Conservation (phyloP, 2,329 filamentous ascomycete genomes). For the Emmonsiellopsis sp. region DNA sequence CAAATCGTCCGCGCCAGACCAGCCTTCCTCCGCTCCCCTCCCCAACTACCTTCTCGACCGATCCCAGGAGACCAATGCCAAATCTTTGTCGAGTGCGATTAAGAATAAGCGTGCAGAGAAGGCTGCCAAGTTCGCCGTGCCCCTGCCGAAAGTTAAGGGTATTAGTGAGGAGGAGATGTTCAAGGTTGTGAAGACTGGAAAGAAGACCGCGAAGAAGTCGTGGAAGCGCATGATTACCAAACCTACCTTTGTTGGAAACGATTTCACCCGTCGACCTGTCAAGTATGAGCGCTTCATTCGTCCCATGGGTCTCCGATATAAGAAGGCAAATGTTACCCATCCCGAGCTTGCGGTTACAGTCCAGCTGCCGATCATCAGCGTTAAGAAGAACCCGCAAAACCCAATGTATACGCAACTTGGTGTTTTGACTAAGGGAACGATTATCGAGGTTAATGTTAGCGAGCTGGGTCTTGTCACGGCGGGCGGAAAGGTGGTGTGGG, state of each 20-base stretch:
- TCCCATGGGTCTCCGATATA: slow-evolving; percentile 69
- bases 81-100: slow-evolving; percentile 73
- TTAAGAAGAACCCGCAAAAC: slow-evolving; percentile 81
- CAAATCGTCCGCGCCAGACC: slow-evolving; percentile 69
- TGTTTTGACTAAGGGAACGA: slow-evolving; percentile 75
- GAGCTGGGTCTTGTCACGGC: slow-evolving; percentile 88
- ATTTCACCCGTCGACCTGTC: slow-evolving; percentile 81
- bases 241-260: slow-evolving; percentile 80
- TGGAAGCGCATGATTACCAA: slow-evolving; percentile 61
- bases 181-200: slow-evolving; percentile 89
- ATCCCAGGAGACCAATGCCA: slow-evolving; percentile 55
- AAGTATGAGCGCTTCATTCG: slow-evolving; percentile 65
- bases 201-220: slow-evolving; percentile 81
- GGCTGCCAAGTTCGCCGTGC: slow-evolving; percentile 85
- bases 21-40: slow-evolving; percentile 71
- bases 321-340: slow-evolving; percentile 66
- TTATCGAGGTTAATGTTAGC: slow-evolving; percentile 85
- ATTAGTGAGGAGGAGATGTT: slow-evolving; percentile 98
- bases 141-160: slow-evolving; percentile 84
- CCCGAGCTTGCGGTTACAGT: slow-evolving; percentile 79
- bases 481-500: slow-evolving; percentile 89
- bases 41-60: slow-evolving; percentile 92
- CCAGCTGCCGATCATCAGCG: slow-evolving; percentile 67
- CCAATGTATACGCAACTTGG: slow-evolving; percentile 88
- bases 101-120: slow-evolving; percentile 95